Conservation (phyloP, 805 yeast genomes). For the Hanseniaspora occidentalis region DNA sequence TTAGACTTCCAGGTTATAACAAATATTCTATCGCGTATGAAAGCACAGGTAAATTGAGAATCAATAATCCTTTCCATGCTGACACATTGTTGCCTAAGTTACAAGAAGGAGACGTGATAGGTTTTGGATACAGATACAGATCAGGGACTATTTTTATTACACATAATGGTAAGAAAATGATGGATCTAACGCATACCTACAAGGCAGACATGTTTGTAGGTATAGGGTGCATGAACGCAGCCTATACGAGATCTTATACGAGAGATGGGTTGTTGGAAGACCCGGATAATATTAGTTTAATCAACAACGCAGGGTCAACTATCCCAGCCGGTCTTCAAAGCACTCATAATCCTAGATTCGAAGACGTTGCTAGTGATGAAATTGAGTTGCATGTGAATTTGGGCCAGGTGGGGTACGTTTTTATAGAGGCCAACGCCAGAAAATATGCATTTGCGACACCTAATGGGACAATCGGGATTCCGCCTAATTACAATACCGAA, state of each 20-base stretch:
- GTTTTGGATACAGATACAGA: slow-evolving; percentile 75
- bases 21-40: slow-evolving; percentile 63
- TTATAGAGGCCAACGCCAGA: slow-evolving; percentile 73
- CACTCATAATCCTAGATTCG: slow-evolving; percentile 14
- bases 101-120: slow-evolving; percentile 82
- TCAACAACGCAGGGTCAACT: slow-evolving; percentile 12
- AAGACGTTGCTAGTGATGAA: slow-evolving; percentile 17
- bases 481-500: slow-evolving; percentile 32
- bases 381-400: slow-evolving; percentile 46
- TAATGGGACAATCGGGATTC: slow-evolving; percentile 32
- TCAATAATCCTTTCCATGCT: slow-evolving; percentile 46
- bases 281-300: slow-evolving; percentile 21
- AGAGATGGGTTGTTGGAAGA: slow-evolving; percentile 24
- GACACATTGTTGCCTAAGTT: slow-evolving; percentile 30
- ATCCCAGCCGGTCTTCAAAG: slow-evolving; percentile 9
- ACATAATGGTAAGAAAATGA: slow-evolving; percentile 78
- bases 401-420: slow-evolving; percentile 71
- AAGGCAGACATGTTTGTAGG: slow-evolving; percentile 30
- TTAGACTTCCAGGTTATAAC: slow-evolving; percentile 62
- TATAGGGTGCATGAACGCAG: slow-evolving; percentile 27
- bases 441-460: slow-evolving; percentile 61
- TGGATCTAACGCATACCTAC: slow-evolving; percentile 67
- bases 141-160: slow-evolving; percentile 85
- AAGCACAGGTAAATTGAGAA: slow-evolving; percentile 55
- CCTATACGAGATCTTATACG: slow-evolving; percentile 26